A percentile compares a stretch with the other conserved stretches of the same genome.
These are phyloP conservation scores for Phytophthora sp. DNA, from an alignment of 352 stramenopile genomes.

Conservation along the genomic window DNA sequence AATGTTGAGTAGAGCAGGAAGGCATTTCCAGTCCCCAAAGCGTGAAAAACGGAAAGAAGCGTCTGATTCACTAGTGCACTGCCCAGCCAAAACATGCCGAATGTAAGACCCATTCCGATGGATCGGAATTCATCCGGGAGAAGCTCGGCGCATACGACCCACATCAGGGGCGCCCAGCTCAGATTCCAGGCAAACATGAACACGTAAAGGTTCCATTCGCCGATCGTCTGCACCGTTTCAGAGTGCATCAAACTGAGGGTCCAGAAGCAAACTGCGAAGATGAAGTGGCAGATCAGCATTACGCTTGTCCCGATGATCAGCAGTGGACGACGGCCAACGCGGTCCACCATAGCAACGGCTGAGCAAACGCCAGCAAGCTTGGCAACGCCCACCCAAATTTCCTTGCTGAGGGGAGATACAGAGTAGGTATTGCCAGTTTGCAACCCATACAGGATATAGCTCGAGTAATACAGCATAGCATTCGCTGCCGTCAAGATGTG, in stretches of 20 bases:
- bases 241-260: slow-evolving; percentile 29
- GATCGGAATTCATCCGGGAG: slow-evolving; percentile 75
- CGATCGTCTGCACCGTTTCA: slow-evolving; percentile 41
- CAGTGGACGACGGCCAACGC: slow-evolving; percentile 63
- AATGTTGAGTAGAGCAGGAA: slow-evolving; percentile 65
- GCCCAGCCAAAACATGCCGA: slow-evolving; percentile 74
- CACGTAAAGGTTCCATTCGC: slow-evolving; percentile 67
- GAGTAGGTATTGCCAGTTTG: slow-evolving; percentile 20
- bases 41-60: slow-evolving; percentile 60
- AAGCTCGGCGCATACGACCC: slow-evolving; percentile 73
- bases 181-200: slow-evolving; percentile 83
- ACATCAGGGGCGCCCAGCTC: slow-evolving; percentile 80
- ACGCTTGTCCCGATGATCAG: slow-evolving; percentile 60
- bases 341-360: slow-evolving; percentile 57
- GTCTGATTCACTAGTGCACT: slow-evolving; percentile 77
- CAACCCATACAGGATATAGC: slow-evolving; percentile 67
- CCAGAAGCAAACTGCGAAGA: slow-evolving; percentile 67
- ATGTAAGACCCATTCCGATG: slow-evolving; percentile 73
- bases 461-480: slow-evolving; percentile 86
- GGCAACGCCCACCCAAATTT: slow-evolving; percentile 66
- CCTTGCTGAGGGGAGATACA: slow-evolving; percentile 48
- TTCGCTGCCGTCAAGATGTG: slow-evolving; percentile 74
- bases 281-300: slow-evolving; percentile 58
- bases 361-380: slow-evolving; percentile 71
- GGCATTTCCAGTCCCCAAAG: slow-evolving; percentile 50